Evolutionary conservation across 1,284 basidiomycete genomes (phyloP).

Genomic region (Papiliotrema terrestris): DNA sequence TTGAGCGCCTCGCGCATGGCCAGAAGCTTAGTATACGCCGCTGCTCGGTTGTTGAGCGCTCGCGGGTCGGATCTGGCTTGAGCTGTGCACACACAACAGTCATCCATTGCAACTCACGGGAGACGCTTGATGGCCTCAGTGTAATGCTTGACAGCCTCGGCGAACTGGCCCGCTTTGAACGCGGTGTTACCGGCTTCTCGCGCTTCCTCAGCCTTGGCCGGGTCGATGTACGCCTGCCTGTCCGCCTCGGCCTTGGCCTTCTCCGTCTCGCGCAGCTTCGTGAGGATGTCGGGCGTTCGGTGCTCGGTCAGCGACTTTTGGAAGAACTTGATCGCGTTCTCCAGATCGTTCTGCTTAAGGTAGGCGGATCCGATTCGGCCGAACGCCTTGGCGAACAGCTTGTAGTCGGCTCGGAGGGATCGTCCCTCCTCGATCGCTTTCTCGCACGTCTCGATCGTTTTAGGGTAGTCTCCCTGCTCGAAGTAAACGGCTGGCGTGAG

Average conservation of each 20-base stretch:
- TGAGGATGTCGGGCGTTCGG: slow-evolving; percentile 87
- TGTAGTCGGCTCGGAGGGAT: slow-evolving; percentile 56
- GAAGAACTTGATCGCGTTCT: slow-evolving; percentile 80
- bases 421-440: slow-evolving; percentile 94
- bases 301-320: slow-evolving; percentile 94
- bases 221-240: slow-evolving; percentile 82
- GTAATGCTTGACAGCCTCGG: slow-evolving; percentile 87
- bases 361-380: slow-evolving; percentile 87
- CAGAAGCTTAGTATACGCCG: slow-evolving; percentile 91
- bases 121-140: slow-evolving; percentile 95
- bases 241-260: slow-evolving; percentile 73
- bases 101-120: slow-evolving; percentile 52
- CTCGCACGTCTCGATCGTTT: slow-evolving; percentile 85
- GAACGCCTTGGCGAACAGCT: slow-evolving; percentile 65
- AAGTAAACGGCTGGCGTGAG: slow-evolving; percentile 74
- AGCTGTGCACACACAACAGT: not conserved
- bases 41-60: slow-evolving; percentile 95
- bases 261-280: slow-evolving; percentile 83
- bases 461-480: slow-evolving; percentile 87
- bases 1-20: slow-evolving; percentile 95
- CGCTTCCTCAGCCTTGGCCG: slow-evolving; percentile 75
- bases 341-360: slow-evolving; percentile 73
- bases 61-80: slow-evolving; percentile 62
- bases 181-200: slow-evolving; percentile 87
- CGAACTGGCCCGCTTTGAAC: slow-evolving; percentile 91